A percentile compares a stretch with the other conserved stretches of the same genome.
phyloP scores from a whole-genome alignment of 768 basidiomycete genomes.

The Serpula lacrymans region DNA sequence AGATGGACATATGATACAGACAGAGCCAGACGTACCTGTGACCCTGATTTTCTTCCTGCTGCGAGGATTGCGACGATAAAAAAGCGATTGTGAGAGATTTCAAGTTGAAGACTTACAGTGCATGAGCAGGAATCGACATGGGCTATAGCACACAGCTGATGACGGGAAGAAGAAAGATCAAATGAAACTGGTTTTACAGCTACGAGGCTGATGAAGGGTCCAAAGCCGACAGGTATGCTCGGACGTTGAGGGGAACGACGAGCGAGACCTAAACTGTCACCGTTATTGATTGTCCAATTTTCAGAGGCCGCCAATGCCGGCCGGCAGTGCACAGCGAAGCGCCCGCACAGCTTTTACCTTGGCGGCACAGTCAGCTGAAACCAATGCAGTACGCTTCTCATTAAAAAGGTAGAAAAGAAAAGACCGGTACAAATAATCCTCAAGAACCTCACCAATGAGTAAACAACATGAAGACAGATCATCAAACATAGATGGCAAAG shows the following conservation, averaged over 20 bases:
- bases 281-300: slow-evolving; percentile 15
- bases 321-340: slow-evolving; percentile 4
- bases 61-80: slow-evolving; percentile 11
- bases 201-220: not conserved
- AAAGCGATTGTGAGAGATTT: not conserved
- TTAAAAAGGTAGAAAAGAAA: no score
- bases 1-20: no score
- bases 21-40: slow-evolving; percentile 50
- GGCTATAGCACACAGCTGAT: no score
- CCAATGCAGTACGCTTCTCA: no score
- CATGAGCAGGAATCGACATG: slow-evolving; percentile 25
- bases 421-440: no score
- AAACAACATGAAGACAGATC: no score
- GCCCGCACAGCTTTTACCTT: not conserved
- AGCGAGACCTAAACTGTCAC: slow-evolving; percentile 13
- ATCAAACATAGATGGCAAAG: no score
- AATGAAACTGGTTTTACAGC: not conserved
- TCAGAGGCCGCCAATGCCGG: slow-evolving; percentile 35
- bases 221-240: slow-evolving; percentile 1
- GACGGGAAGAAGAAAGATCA: not conserved
- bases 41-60: slow-evolving; percentile 75
- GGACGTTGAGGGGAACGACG: slow-evolving; percentile 13
- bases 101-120: slow-evolving; percentile 20
- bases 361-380: no score
- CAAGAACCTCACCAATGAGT: no score